Percentiles rank a stretch among this genome's conserved stretches.
phyloP scores from a whole-genome alignment of 495 filamentous ascomycete species.

The Trichoderma erinaceum region DNA sequence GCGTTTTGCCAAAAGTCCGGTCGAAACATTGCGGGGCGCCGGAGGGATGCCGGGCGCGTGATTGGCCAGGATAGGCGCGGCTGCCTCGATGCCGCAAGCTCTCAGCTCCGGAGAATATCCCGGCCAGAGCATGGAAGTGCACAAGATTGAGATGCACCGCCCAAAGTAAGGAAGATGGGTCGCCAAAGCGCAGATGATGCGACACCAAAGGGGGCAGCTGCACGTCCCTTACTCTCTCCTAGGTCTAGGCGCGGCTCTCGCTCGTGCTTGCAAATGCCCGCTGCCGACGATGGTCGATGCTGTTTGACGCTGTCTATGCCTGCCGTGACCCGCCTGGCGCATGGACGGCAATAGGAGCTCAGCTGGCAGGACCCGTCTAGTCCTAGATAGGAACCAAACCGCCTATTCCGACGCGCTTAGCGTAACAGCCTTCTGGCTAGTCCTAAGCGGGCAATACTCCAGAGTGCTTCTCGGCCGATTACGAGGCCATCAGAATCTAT shows the following conservation, averaged over 20 bases:
- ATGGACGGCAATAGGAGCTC: neutral
- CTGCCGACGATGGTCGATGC: no score
- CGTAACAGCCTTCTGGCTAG: neutral
- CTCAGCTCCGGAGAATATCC: neutral
- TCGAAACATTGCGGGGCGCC: neutral
- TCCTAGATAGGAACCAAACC: neutral
- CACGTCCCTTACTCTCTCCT: neutral
- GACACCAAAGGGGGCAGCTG: no score
- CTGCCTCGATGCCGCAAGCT: neutral
- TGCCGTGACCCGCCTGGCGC: neutral
- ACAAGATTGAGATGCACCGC: neutral
- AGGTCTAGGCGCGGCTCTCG: neutral
- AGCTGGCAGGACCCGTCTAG: neutral
- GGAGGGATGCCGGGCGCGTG: neutral
- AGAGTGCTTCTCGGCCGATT: neutral
- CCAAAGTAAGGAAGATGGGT: neutral
- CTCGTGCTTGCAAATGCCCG: no score
- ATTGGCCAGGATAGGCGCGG: neutral
- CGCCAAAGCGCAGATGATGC: no score
- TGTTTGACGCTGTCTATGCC: neutral
- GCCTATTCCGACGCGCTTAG: neutral
- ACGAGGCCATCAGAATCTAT: neutral
- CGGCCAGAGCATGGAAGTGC: neutral
- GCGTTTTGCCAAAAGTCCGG: slow-evolving; percentile 6
- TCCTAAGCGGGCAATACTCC: neutral